Evolutionary conservation across 305 asterid species (phyloP).

Genomic region (Fraxinus velutina): DNA sequence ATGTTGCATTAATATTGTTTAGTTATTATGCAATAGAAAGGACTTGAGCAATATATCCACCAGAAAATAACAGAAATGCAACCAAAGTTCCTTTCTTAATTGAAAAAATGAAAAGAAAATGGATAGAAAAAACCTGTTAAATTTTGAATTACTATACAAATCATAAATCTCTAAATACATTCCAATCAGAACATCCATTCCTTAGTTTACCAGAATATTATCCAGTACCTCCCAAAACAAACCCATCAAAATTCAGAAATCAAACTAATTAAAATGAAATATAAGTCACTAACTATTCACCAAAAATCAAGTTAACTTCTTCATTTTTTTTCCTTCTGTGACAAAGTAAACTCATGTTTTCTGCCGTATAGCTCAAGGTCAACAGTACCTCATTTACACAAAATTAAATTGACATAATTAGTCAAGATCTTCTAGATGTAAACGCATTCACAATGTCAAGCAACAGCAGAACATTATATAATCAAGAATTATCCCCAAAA

Average conservation of each 20-base stretch:
- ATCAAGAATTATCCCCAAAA: neutral
- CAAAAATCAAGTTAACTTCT: neutral
- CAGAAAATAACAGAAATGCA: neutral
- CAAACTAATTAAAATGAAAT: neutral
- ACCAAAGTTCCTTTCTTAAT: neutral
- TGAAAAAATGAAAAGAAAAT: neutral
- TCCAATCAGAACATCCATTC: neutral
- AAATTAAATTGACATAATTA: constrained; percentile 1
- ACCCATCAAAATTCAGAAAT: neutral
- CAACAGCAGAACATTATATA: neutral
- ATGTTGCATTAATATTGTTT: neutral
- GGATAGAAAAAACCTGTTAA: neutral
- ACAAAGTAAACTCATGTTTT: neutral
- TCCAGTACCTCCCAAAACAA: constrained; percentile 5
- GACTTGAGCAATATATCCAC: neutral
- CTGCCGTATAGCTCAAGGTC: neutral
- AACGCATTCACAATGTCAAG: constrained; percentile 10
- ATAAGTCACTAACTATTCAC: neutral
- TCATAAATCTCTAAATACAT: neutral
- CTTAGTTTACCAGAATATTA: neutral
- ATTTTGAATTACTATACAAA: neutral
- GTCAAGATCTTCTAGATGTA: neutral
- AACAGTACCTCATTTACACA: neutral
- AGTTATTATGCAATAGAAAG: neutral
- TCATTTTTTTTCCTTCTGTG: neutral